phyloP scores from a whole-genome alignment of 257 asterid genomes.

The Marsdenia floribunda region DNA sequence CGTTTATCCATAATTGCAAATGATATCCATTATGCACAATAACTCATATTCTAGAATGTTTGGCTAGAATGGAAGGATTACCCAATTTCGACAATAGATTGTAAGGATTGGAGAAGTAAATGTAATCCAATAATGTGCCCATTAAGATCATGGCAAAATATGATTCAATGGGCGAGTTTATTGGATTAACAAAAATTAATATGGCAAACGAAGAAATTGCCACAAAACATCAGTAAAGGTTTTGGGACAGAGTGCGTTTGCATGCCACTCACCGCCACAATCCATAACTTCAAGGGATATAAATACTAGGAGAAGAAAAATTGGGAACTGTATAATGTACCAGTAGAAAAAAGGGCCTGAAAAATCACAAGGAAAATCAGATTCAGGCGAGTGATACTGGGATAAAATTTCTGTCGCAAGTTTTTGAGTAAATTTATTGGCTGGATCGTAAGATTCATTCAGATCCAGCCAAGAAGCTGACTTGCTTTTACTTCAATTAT shows the following conservation, averaged over 20 bases:
- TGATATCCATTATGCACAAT: no score
- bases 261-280: background rate
- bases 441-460: constrained; percentile 26
- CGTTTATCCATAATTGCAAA: no score
- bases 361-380: constrained; percentile 22
- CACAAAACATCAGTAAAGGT: constrained; percentile 25
- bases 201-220: constrained; percentile 43
- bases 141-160: constrained; percentile 5
- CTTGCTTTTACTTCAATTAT: constrained; percentile 28
- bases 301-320: background rate
- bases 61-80: no score
- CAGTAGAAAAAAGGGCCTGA: constrained; percentile 38
- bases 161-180: constrained; percentile 18
- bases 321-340: background rate
- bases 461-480: constrained; percentile 68
- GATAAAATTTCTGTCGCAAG: constrained; percentile 44
- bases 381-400: constrained; percentile 39
- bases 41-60: no score
- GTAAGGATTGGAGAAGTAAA: background rate
- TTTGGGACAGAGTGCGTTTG: constrained; percentile 45
- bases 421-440: constrained; percentile 22
- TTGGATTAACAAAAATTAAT: constrained; percentile 16
- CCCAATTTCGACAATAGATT: no score
- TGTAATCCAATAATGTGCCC: constrained; percentile 38
- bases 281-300: background rate